Base-by-base conservation (phyloP, 345 rosid genomes). In the Lenwebbia sp. region DNA sequence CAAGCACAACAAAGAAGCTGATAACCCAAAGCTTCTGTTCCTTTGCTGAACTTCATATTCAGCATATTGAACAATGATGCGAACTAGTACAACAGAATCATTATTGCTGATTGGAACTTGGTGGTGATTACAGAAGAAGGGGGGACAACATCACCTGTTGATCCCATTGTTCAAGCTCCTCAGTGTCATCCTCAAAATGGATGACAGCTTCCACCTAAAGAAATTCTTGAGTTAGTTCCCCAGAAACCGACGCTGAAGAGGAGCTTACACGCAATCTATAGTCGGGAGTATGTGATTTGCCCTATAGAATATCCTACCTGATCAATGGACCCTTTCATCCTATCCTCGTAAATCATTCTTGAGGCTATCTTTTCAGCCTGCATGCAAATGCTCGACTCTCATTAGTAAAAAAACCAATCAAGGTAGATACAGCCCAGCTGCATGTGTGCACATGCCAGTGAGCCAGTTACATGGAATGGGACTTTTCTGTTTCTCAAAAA, bases 281-380 rank as follows among this genome's bases (percentile, higher is more conserved):
- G 84, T 51, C 23, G 12, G 84, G 9, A 54, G 57, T 40, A 51
- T 19, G 23, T 17, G 25, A 12, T 83, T 70, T 70, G 4, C 84
- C 60, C 53, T 30, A 83, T 28, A 44, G 60, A 83, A 83, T 83
- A 83, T 53, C 81, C 15, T 86, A 93, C 99, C 99, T 96, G 99
- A 90, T 96, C 99, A 82, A 96, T 96, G 11, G 98, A 95, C 85
- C 99, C 99, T 88, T 94, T 95, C 99, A 96, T 97, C 91, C 96
- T 93, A 87, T 97, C 99, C 89, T 97, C 96, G 4, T 87, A 92
- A 87, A 97, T 97, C 99, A 97, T 97, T 89, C 96, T 93, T 85
- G 99, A 95, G 78, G 99, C 99, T 88, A 96, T 97, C 96, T 97
- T 97, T 93, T 96, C 99, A 58, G 99, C 99, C 99, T 95, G 92